Evolutionary conservation across 805 yeast species (phyloP).

Genomic region (Candida takata): DNA sequence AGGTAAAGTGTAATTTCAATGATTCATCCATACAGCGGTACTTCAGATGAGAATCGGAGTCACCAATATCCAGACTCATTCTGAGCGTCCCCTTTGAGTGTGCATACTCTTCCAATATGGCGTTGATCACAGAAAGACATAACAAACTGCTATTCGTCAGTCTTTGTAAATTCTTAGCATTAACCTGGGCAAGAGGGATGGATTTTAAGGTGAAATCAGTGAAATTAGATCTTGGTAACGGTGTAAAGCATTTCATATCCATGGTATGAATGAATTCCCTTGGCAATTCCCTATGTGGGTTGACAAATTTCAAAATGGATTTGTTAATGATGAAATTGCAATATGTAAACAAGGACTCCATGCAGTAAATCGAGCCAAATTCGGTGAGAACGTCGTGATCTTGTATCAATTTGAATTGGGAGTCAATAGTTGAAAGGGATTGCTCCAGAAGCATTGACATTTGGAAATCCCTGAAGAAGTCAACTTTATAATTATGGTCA

Average conservation of each 20-base stretch:
- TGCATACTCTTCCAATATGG: constrained; percentile 5
- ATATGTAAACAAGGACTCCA: constrained; percentile 16
- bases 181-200: constrained; percentile 8
- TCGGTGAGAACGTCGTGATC: constrained; percentile 14
- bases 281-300: constrained; percentile 12
- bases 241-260: constrained; percentile 17
- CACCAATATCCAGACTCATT: constrained; percentile 4
- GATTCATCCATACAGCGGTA: constrained; percentile 9
- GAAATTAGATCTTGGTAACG: constrained; percentile 22
- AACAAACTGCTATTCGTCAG: constrained; percentile 11
- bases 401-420: constrained; percentile 10
- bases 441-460: constrained; percentile 11
- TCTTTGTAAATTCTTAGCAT: constrained; percentile 11
- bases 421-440: constrained; percentile 7
- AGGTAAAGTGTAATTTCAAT: constrained; percentile 13
- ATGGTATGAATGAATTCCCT: constrained; percentile 5
- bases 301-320: constrained; percentile 10
- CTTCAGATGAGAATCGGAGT: constrained; percentile 5
- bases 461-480: constrained; percentile 16
- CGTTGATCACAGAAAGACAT: constrained; percentile 6
- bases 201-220: constrained; percentile 9
- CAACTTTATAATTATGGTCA: constrained; percentile 20
- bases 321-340: constrained; percentile 11
- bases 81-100: constrained; percentile 3
- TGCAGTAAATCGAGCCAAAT: constrained; percentile 16